Base-by-base conservation (phyloP, 352 stramenopile genomes). In the Globisporangium camurandrum region DNA sequence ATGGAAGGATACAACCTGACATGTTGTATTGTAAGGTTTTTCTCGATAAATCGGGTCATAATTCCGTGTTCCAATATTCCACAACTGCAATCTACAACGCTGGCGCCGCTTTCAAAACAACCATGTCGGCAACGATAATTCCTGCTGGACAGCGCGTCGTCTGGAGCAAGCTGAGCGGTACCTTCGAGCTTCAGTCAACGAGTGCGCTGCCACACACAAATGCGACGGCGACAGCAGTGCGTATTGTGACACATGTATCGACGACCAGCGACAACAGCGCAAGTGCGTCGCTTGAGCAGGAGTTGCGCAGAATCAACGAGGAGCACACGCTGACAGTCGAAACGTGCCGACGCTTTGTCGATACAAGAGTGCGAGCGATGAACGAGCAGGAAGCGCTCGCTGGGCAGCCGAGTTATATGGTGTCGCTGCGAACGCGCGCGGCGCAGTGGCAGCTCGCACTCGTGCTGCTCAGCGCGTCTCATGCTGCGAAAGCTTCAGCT, bases 151-250 rank as follows among this genome's bases (percentile, higher is more conserved):
- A 50, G 41, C 50, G 50, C 10, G 50, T 50, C 23, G 41, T 56
- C 10, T 56, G 50, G 50, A 56, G 42, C 50, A 56, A 38, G 23
- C 22, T 12, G 23, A 56, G 17, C 22, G 17, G 28, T 8, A 22
- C 44, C 9, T 49, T 56, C 20, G 41, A 56, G 7, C 41, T 56
- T 14, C 50, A 56, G 33, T 23, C 23, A n/a, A 28, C n/a, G 1
- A 3, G 12, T 6, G 36, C 34, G 4, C 20, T 16, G 41, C n/a
- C n/a, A n/a, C 3, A 6, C 14, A 7, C 26, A 28, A 24, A 6
- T 24, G 36, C 3, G 4, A 23, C 36, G 8, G 23, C 17, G 36
- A 16, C 4, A 16, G 12, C 1, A 11, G 14, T 12, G 14, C 5
- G n/a, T n/a, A n/a, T 10, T 10, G 28, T 34, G 6, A 11, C 28